Conservation (phyloP, 208 protist species). For the Strigomonas culicis region DNA sequence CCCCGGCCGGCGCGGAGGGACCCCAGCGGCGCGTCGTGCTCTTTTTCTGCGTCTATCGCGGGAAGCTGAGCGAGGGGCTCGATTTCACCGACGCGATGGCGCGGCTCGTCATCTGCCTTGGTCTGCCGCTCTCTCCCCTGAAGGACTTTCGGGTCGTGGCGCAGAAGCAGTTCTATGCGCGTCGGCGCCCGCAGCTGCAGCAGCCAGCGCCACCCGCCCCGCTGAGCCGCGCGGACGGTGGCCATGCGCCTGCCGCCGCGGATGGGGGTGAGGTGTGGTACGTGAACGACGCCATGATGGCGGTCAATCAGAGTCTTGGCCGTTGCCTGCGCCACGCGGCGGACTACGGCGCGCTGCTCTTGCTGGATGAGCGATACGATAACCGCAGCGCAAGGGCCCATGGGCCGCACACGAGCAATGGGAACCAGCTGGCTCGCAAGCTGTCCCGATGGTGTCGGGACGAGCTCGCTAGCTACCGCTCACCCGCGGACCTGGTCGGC, state of each 20-base stretch:
- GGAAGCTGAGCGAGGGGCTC: conserved; percentile 95
- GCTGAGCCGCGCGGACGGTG: no score
- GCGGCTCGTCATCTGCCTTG: conserved; percentile 93
- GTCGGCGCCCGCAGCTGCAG: no score
- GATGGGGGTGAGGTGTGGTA: conserved; percentile 90
- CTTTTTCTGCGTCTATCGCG: conserved; percentile 91
- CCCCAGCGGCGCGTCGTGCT: conserved; percentile 18
- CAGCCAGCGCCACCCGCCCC: no score
- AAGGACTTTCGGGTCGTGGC: conserved; percentile 52
- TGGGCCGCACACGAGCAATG: no score
- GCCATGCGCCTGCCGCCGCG: no score
- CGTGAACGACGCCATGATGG: conserved; percentile 71
- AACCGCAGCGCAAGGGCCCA: no score
- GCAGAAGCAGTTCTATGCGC: conserved; percentile 64
- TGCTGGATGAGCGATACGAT: conserved; percentile 91
- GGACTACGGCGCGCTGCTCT: conserved; percentile 94
- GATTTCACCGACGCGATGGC: conserved; percentile 94
- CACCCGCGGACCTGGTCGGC: no score
- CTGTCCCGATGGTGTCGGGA: no score
- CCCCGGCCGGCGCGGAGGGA: no score
- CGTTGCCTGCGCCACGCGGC: conserved; percentile 92
- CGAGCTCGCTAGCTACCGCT: no score
- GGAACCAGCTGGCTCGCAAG: no score
- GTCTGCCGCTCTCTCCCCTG: conserved; percentile 77
- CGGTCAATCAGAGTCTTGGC: conserved; percentile 96